A percentile compares a stretch with the other conserved stretches of the same genome.
Evolutionary conservation across 306 rosid species (phyloP).

Genomic region (Echinosophora koreensis): DNA sequence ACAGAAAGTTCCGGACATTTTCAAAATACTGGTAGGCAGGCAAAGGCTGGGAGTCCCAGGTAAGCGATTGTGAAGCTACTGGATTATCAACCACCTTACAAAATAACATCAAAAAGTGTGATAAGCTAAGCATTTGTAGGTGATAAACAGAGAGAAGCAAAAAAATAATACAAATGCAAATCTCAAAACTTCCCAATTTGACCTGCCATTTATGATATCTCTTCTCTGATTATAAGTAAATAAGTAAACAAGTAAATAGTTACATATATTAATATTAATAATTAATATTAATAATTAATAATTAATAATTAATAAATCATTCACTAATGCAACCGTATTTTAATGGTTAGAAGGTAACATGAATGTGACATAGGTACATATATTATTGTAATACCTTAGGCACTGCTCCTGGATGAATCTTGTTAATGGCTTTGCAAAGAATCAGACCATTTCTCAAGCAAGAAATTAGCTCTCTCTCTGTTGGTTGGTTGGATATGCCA

Average conservation of each 20-base stretch:
- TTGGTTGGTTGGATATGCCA: constrained; percentile 69
- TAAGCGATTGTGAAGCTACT: constrained; percentile 56
- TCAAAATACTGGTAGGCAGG: constrained; percentile 97
- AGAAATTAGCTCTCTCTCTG: constrained; percentile 89
- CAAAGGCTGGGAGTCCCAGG: constrained; percentile 80
- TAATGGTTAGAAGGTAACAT: not conserved
- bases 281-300: too few relatives aligned
- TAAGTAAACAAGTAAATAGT: not conserved
- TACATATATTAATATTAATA: not conserved
- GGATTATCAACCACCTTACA: constrained; percentile 85
- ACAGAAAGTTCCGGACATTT: constrained; percentile 88
- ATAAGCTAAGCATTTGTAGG: not conserved
- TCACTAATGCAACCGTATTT: not conserved
- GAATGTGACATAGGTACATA: not conserved
- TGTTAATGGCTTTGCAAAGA: constrained; percentile 90
- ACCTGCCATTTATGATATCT: not conserved
- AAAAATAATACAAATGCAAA: not conserved
- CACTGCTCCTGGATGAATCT: constrained; percentile 88
- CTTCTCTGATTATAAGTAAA: not conserved
- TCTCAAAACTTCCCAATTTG: constrained; percentile 21
- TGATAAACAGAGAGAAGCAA: not conserved
- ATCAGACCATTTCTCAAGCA: constrained; percentile 87
- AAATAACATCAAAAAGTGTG: constrained; percentile 16
- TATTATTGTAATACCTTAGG: constrained; percentile 71
- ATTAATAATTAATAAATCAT: not conserved